Base-by-base conservation (phyloP, 2,329 filamentous ascomycete species). In the Aspergillus ochraceus region DNA sequence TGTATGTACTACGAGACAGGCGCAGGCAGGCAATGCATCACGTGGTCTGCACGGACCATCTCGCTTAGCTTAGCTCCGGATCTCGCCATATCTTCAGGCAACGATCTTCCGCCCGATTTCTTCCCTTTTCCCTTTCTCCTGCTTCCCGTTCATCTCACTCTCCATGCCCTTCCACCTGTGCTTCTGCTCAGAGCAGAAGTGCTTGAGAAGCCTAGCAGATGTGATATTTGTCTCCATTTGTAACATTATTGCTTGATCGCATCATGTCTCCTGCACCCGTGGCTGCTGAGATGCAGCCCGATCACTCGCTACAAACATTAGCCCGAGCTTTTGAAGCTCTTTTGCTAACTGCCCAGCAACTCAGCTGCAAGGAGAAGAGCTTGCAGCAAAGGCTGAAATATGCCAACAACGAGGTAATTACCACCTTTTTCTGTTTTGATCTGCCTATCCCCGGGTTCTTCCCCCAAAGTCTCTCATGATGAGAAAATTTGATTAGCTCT, bases 401-500 rank as follows among this genome's bases (percentile, higher is more conserved):
- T 68, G 72, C 77, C 45, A 70, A 75, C 59, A 69, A 76, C 60
- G 70, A 79, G 76, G 77, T 79, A 77, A 65, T 22, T 49, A 45
- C 47, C 49, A 52, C 58, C 32, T 51, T 42, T 9, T 46, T 8
- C 59, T 53, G 58, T 54, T 49, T 12, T 56, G 46, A 26, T 39
- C 42, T n/a, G 56, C 50, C 51, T 26, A n/a, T 59, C 24, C 36
- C 36, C 56, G 17, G 29, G 49, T 10, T 50, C 36, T 54, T 49
- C 54, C 57, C 52, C 36, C 36, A 42, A 42, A 63, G 68, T 73
- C 71, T 76, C 73, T 70, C 64, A 78, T 82, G 80, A 83, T 75
- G 82, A 83, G 74, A 79, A 76, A 78, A 71, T 70, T 70, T 73
- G 71, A 77, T 89, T 91, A 91, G 89, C 89, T 92, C 89, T 91